Evolutionary conservation across 2,329 filamentous ascomycete genomes (phyloP).

Genomic region (Penicillium janthinellum): DNA sequence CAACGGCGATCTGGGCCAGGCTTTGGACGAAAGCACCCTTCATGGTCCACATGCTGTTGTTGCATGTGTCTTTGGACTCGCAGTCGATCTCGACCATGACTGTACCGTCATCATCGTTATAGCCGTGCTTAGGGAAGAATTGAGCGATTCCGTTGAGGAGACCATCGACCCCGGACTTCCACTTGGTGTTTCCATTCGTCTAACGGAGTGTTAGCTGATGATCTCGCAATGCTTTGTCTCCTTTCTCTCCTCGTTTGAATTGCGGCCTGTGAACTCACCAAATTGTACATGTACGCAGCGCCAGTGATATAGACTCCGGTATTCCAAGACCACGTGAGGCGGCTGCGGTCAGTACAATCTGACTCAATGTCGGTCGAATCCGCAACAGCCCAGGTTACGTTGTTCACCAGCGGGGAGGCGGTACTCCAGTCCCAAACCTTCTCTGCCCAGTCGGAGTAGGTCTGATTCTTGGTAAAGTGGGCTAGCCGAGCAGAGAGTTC

Average conservation of each 20-base stretch:
- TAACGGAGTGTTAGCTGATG: conserved; percentile 9
- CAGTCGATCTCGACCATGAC: conserved; percentile 68
- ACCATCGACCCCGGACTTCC: conserved; percentile 58
- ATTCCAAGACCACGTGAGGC: conserved; percentile 58
- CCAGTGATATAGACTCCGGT: conserved; percentile 55
- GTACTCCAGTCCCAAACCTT: conserved; percentile 20
- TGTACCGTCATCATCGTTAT: conserved; percentile 45
- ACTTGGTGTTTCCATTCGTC: conserved; percentile 46
- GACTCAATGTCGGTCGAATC: conserved; percentile 46
- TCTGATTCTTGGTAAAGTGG: conserved; percentile 13
- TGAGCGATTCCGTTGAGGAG: conserved; percentile 53
- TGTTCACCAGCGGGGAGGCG: conserved; percentile 5
- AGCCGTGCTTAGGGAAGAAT: conserved; percentile 53
- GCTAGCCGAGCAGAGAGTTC: conserved; percentile 16
- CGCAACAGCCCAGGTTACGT: not conserved
- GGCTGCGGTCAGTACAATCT: conserved; percentile 52
- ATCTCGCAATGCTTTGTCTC: not conserved
- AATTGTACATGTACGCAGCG: conserved; percentile 69
- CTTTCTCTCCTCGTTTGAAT: not conserved
- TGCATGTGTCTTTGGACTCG: conserved; percentile 62
- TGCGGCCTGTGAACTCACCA: conserved; percentile 38
- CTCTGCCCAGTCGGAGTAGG: conserved; percentile 17
- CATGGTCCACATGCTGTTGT: conserved; percentile 68
- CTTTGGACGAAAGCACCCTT: conserved; percentile 69
- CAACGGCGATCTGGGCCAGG: conserved; percentile 60